A percentile compares a stretch with the other conserved stretches of the same genome.
These are phyloP conservation scores for Entoloma clypeatum DNA, from an alignment of 1,284 basidiomycete genomes.

Conservation along the genomic window DNA sequence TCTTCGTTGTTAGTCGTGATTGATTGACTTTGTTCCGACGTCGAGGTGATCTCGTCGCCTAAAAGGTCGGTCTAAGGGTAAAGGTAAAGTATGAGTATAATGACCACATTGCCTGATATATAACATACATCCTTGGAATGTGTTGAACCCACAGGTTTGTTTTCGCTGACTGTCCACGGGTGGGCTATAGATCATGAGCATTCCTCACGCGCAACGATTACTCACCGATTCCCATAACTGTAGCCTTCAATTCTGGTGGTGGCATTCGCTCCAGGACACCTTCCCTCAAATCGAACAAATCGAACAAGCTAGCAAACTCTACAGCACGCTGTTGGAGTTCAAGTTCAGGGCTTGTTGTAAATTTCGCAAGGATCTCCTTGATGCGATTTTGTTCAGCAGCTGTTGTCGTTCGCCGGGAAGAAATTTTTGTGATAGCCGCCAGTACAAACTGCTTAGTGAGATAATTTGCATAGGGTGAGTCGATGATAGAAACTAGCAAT, in stretches of 20 bases:
- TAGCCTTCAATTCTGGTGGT: conserved; percentile 91
- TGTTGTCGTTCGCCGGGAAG: conserved; percentile 68
- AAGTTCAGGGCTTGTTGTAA: conserved; percentile 83
- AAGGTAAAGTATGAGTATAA: conserved; percentile 4
- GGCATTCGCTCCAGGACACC: conserved; percentile 99
- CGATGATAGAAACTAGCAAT: conserved; percentile 81
- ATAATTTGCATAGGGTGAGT: conserved; percentile 93
- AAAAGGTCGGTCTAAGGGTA: conserved; percentile 61
- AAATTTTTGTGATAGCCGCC: conserved; percentile 87
- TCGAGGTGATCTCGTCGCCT: conserved; percentile 58
- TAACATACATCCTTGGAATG: conserved; percentile 65
- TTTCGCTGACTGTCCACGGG: conserved; percentile 73
- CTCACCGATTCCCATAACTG: conserved; percentile 86
- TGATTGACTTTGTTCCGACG: conserved; percentile 37
- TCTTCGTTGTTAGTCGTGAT: conserved; percentile 77
- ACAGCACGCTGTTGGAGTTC: conserved; percentile 96
- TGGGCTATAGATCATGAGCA: neutral
- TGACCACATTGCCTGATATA: conserved; percentile 3
- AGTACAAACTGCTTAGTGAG: conserved; percentile 92
- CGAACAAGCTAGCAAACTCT: conserved; percentile 87
- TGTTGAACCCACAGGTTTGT: conserved; percentile 90
- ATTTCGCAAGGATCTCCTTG: conserved; percentile 69
- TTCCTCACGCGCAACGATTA: conserved; percentile 12
- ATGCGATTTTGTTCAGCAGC: conserved; percentile 74
- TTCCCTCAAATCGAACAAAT: conserved; percentile 69